Conservation (phyloP, 495 filamentous ascomycete species). For the Aspergillus taichungensis region DNA sequence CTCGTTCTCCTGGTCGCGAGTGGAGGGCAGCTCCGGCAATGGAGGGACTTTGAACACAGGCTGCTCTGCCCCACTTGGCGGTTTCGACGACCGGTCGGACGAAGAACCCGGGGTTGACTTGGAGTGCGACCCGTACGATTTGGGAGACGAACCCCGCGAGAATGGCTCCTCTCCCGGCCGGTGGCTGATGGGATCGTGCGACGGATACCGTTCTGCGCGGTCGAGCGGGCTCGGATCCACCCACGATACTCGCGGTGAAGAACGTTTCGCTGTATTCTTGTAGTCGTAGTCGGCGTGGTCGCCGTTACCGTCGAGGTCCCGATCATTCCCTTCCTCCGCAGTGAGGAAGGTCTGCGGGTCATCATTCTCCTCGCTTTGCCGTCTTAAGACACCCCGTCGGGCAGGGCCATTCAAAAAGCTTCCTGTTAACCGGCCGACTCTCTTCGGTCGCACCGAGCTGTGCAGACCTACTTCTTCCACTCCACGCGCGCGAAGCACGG, state of each 20-base stretch:
- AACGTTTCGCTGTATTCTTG: constrained; percentile 23
- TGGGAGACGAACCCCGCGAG: constrained; percentile 33
- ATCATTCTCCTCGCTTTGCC: constrained; percentile 66
- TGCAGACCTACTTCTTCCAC: constrained; percentile 51
- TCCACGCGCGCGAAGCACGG: constrained; percentile 38
- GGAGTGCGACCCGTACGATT: constrained; percentile 30
- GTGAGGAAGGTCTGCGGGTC: constrained; percentile 23
- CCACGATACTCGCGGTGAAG: constrained; percentile 39
- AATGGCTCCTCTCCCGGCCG: constrained; percentile 23
- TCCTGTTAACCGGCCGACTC: constrained; percentile 60
- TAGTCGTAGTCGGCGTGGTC: constrained; percentile 22
- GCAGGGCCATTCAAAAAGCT: constrained; percentile 68
- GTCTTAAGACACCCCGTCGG: constrained; percentile 55
- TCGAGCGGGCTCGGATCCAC: constrained; percentile 33
- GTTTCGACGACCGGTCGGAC: constrained; percentile 32
- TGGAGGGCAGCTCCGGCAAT: constrained; percentile 47
- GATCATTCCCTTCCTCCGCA: constrained; percentile 21
- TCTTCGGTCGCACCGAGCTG: constrained; percentile 64
- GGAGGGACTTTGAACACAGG: constrained; percentile 62
- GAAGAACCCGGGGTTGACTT: constrained; percentile 34
- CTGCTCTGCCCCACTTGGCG: constrained; percentile 30
- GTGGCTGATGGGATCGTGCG: constrained; percentile 12
- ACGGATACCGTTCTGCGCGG: constrained; percentile 18
- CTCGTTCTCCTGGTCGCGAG: constrained; percentile 74
- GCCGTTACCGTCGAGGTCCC: constrained; percentile 13